A percentile compares a stretch with the other conserved stretches of the same genome.
Evolutionary conservation across 2,329 filamentous ascomycete genomes (phyloP).

Genomic region (Epichloe gansuensis): DNA sequence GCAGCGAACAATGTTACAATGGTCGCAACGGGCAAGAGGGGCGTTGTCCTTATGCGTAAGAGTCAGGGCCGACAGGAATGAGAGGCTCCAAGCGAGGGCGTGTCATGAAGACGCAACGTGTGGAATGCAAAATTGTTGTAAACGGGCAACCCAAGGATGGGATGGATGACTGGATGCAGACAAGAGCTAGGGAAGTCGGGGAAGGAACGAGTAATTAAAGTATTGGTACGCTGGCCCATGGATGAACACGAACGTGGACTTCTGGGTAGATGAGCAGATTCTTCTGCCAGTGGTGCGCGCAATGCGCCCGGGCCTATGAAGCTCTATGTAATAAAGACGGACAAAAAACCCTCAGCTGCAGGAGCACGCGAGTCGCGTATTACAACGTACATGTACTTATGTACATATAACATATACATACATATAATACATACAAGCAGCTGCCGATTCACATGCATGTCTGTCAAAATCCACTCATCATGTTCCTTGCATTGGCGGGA

Average conservation of each 20-base stretch:
- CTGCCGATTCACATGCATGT: background rate
- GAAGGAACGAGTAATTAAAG: background rate
- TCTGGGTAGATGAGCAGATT: background rate
- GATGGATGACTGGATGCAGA: background rate
- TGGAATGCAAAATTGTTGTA: background rate
- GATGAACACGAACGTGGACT: background rate
- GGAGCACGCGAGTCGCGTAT: background rate
- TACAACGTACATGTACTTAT: background rate
- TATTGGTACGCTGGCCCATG: no score
- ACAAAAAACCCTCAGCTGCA: background rate
- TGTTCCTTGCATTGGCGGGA: constrained; percentile 5
- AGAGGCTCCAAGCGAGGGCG: background rate
- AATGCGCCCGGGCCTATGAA: background rate
- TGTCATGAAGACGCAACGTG: background rate
- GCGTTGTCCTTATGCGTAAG: background rate
- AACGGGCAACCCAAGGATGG: no score
- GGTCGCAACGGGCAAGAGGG: background rate
- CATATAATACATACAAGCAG: no score
- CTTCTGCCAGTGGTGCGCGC: background rate
- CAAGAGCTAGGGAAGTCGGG: background rate
- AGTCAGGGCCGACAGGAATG: background rate
- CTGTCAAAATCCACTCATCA: background rate
- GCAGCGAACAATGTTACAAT: background rate
- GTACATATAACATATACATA: no score
- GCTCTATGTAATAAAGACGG: background rate